Base-by-base conservation (phyloP, 2,329 filamentous ascomycete genomes). In the Zymoseptoria pseudotritici region DNA sequence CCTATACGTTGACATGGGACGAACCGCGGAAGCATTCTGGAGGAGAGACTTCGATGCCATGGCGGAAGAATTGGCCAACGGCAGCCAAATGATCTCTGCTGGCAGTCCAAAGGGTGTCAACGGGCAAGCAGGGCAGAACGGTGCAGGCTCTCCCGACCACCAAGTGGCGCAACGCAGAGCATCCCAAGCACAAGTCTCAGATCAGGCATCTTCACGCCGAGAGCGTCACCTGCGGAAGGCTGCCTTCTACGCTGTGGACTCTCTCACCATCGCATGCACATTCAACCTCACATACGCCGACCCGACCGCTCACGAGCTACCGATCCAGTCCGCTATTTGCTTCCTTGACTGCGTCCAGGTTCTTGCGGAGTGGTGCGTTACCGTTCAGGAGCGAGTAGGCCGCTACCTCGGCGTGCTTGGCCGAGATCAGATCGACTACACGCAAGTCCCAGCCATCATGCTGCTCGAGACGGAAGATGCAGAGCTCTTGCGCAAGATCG, bases 331-430 rank as follows among this genome's bases (percentile, higher is more conserved):
- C 13, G 90, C 91, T 1, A 86, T 97, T 80, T 97, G 93, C 74
- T 87, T 89, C 4, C 95, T 96, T 69, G 93, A 97, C 71, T 97
- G 93, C 70, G 89, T 90, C 2, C 92, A 97, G 71, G 91, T 97
- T 1, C 83, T 99, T 31, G 91, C 91, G 0, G 93, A 97, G 75
- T 99, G 93, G 93, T 84, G 94, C 50, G 89, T 90, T 4, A 94
- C 91, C 1, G 84, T 97, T 3, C 94, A 99, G 73, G 92, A 97
- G 70, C 88, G 94, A 8, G 89, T 97, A n/a, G 93, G 93, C 0
- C 86, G 86, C 4, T 96, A 94, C 69, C 75, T 97, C 5, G 93
- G 93, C 4, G 85, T 97, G 5, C 82, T 97, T 1, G 93, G 93
- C 11, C 87, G 88, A 60, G 89, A 96, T 64, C 83, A 88, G 0